These are phyloP conservation scores for Akanthomyces dipterigenus DNA, from an alignment of 2,329 filamentous ascomycete species.

Conservation along the genomic window DNA sequence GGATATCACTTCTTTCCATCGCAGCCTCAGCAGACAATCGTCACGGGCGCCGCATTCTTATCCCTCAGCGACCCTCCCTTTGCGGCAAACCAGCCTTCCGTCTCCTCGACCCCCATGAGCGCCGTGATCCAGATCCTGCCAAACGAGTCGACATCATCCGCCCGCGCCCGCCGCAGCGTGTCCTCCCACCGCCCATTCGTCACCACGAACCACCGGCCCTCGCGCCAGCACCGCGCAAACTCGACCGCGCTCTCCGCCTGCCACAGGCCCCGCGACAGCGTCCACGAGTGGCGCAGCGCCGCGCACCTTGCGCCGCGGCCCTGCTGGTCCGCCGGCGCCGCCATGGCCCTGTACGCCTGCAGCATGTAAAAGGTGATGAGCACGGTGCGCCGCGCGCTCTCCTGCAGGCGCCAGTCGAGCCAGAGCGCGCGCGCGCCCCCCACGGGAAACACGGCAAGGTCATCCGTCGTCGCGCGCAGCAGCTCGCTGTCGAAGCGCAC, in stretches of 20 bases:
- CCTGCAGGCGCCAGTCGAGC: conserved; percentile 45
- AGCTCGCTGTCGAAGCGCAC: conserved; percentile 24
- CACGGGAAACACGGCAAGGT: conserved; percentile 29
- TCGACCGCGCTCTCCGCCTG: conserved; percentile 26
- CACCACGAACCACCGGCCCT: conserved; percentile 29
- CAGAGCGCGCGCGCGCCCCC: conserved; percentile 39
- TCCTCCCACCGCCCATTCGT: conserved; percentile 21
- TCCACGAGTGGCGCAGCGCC: conserved; percentile 31
- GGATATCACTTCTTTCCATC: neutral
- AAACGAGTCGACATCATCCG: conserved; percentile 38
- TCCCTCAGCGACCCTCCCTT: conserved; percentile 2
- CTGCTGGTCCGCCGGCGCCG: conserved; percentile 15
- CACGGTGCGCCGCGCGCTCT: conserved; percentile 46
- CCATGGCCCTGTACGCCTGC: conserved; percentile 30
- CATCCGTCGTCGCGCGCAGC: conserved; percentile 7
- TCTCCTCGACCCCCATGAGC: conserved; percentile 12
- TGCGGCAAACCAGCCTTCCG: conserved; percentile 12
- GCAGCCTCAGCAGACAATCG: neutral
- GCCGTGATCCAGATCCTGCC: conserved; percentile 24
- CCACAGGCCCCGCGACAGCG: conserved; percentile 33
- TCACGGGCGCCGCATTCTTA: neutral
- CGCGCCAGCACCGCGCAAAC: conserved; percentile 32
- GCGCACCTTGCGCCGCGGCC: conserved; percentile 21
- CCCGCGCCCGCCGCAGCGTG: conserved; percentile 28
- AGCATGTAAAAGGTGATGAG: conserved; percentile 41